A percentile compares a stretch with the other conserved stretches of the same genome.
Conservation (phyloP, 1,139 yeast species). For the Yamadazyma mexicana region DNA sequence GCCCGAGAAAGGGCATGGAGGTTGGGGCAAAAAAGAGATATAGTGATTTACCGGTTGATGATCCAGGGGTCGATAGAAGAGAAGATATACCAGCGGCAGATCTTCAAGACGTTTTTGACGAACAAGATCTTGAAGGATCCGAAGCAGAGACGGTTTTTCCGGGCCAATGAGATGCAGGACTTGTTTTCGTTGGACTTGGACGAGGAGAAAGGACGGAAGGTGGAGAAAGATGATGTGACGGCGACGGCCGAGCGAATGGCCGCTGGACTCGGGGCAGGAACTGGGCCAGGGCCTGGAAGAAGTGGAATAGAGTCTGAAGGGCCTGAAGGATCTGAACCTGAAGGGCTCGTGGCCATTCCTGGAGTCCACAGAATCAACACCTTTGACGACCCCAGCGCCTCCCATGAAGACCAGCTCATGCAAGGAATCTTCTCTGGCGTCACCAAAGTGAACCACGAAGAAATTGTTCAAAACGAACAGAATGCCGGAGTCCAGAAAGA, state of each 20-base stretch:
- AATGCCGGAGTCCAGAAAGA: conserved; percentile 65
- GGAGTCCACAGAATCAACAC: conserved; percentile 58
- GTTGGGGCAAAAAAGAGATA: conserved; percentile 90
- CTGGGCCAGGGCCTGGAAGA: too few species aligned
- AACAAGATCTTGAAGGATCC: conserved; percentile 94
- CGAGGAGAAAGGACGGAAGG: conserved; percentile 29
- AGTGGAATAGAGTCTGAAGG: too few species aligned
- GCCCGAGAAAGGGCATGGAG: conserved; percentile 98
- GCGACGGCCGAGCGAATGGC: too few species aligned
- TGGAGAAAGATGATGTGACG: conserved; percentile 48
- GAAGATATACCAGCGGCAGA: conserved; percentile 93
- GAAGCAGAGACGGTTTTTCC: conserved; percentile 88
- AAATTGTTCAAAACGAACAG: conserved; percentile 57
- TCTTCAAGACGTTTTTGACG: conserved; percentile 89
- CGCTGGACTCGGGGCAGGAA: too few species aligned
- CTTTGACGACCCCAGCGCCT: conserved; percentile 36
- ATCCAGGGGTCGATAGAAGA: conserved; percentile 96
- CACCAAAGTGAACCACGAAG: conserved; percentile 78
- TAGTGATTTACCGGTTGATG: conserved; percentile 88
- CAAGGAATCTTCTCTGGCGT: conserved; percentile 78
- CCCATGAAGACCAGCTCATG: conserved; percentile 58
- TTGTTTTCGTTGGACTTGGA: conserved; percentile 59
- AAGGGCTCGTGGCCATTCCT: too few species aligned
- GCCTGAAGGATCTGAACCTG: too few species aligned
- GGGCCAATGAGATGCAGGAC: conserved; percentile 88